Percentiles rank a stretch among this genome's conserved stretches.
phyloP scores from a whole-genome alignment of 2,329 filamentous ascomycete species.

The Lasiodiplodia hormozganensis region DNA sequence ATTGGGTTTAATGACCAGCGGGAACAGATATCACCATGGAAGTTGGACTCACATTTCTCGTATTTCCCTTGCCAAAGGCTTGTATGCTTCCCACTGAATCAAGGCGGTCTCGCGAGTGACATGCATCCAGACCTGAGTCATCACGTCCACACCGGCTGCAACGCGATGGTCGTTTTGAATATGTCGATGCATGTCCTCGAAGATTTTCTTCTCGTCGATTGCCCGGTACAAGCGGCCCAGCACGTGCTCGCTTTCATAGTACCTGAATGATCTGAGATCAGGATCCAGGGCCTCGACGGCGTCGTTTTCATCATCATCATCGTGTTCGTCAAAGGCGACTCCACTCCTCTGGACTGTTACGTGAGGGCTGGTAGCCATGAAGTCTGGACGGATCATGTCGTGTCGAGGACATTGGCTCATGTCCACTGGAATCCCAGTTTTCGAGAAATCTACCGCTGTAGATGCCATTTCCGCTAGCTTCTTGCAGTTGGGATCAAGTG shows the following conservation, averaged over 20 bases:
- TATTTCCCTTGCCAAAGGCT: slow-evolving; percentile 51
- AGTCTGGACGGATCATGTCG: slow-evolving; percentile 54
- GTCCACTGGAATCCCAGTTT: slow-evolving; percentile 65
- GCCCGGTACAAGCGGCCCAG: slow-evolving; percentile 74
- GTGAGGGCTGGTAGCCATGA: slow-evolving; percentile 59
- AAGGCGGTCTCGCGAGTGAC: slow-evolving; percentile 48
- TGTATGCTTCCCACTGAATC: slow-evolving; percentile 50
- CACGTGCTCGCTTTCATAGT: slow-evolving; percentile 72
- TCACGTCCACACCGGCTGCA: slow-evolving; percentile 32
- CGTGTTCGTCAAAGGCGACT: slow-evolving; percentile 33
- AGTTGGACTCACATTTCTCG: slow-evolving; percentile 51
- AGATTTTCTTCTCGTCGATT: slow-evolving; percentile 75
- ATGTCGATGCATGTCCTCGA: slow-evolving; percentile 38
- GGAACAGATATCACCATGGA: not conserved
- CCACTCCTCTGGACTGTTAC: slow-evolving; percentile 47
- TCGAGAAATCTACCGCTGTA: slow-evolving; percentile 48
- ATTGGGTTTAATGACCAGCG: not conserved
- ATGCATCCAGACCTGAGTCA: slow-evolving; percentile 48
- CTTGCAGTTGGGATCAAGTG: slow-evolving; percentile 43
- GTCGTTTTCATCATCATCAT: slow-evolving; percentile 42
- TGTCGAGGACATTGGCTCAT: slow-evolving; percentile 34
- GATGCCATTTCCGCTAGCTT: slow-evolving; percentile 49
- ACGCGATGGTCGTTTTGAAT: slow-evolving; percentile 28
- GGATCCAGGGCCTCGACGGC: slow-evolving; percentile 37
- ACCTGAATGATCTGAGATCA: slow-evolving; percentile 52